Conservation (phyloP, 352 stramenopile genomes). For the Globisporangium paddicum region DNA sequence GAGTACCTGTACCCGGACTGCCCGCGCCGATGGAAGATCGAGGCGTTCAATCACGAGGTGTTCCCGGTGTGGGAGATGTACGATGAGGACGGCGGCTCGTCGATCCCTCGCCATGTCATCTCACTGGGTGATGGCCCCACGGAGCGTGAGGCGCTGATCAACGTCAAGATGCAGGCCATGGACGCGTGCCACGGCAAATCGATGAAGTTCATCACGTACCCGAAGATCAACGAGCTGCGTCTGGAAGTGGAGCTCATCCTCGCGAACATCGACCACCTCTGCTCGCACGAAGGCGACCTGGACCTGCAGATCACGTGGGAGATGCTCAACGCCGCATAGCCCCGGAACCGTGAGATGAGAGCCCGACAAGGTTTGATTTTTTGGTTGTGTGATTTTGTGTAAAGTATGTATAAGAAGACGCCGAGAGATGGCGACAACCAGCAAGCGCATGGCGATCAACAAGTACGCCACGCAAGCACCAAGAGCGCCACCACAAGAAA, state of each 20-base stretch:
- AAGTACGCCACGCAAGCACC: neutral
- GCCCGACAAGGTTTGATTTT: slow-evolving; percentile 8
- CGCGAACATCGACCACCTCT: slow-evolving; percentile 76
- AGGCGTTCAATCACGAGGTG: slow-evolving; percentile 85
- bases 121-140: slow-evolving; percentile 79
- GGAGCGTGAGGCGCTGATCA: slow-evolving; percentile 81
- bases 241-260: slow-evolving; percentile 79
- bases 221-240: slow-evolving; percentile 78
- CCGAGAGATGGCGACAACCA: slow-evolving; percentile 15
- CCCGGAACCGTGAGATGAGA: neutral
- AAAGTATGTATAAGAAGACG: slow-evolving; percentile 30
- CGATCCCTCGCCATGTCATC: slow-evolving; percentile 70
- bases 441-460: slow-evolving; percentile 6
- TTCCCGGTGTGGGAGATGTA: slow-evolving; percentile 75
- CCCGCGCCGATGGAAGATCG: slow-evolving; percentile 84
- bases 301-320: slow-evolving; percentile 85
- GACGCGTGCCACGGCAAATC: slow-evolving; percentile 80
- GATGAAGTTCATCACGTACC: slow-evolving; percentile 87
- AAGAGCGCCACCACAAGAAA: neutral
- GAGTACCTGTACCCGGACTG: slow-evolving; percentile 86
- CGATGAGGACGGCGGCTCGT: slow-evolving; percentile 34
- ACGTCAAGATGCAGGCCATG: slow-evolving; percentile 81
- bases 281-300: slow-evolving; percentile 75
- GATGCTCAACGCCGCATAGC: slow-evolving; percentile 63
- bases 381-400: slow-evolving; percentile 33